These are phyloP conservation scores for Croton laevigatus DNA, from an alignment of 441 rosid species.

Conservation along the genomic window DNA sequence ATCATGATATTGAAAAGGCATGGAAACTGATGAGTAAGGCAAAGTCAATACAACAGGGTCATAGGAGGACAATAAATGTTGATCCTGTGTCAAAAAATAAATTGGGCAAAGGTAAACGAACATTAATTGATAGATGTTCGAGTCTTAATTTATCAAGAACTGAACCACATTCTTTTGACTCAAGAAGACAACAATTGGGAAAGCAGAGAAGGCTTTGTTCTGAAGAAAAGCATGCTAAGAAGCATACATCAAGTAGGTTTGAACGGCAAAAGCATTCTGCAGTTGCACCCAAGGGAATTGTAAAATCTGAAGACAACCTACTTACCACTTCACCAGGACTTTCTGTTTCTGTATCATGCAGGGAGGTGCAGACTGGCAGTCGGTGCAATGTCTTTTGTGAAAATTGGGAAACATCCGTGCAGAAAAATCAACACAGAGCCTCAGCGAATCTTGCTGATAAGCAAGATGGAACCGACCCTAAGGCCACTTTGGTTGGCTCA, in stretches of 20 bases:
- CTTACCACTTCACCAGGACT: slow-evolving; percentile 13
- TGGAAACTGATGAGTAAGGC: slow-evolving; percentile 61
- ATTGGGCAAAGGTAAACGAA: slow-evolving; percentile 10
- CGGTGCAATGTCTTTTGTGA: background rate
- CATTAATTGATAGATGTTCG: slow-evolving; percentile 14
- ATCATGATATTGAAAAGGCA: slow-evolving; percentile 39
- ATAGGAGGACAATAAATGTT: slow-evolving; percentile 12
- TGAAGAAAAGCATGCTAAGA: slow-evolving; percentile 10
- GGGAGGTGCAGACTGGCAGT: slow-evolving; percentile 14
- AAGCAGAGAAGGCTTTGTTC: slow-evolving; percentile 10
- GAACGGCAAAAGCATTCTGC: slow-evolving; percentile 21
- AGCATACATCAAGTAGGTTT: slow-evolving; percentile 11
- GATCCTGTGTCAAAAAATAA: slow-evolving; percentile 17
- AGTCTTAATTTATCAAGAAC: slow-evolving; percentile 9
- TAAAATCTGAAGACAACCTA: slow-evolving; percentile 10
- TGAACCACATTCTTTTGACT: slow-evolving; percentile 6
- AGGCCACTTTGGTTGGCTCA: slow-evolving; percentile 14
- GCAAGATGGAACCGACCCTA: slow-evolving; percentile 16
- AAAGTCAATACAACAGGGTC: slow-evolving; percentile 27
- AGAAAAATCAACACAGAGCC: slow-evolving; percentile 1
- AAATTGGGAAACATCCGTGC: background rate
- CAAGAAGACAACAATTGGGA: slow-evolving; percentile 16
- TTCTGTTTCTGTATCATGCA: background rate
- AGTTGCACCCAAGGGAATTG: background rate
- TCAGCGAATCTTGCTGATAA: background rate